These are phyloP conservation scores for Lactarius trivialis DNA, from an alignment of 768 basidiomycete genomes.

Conservation along the genomic window DNA sequence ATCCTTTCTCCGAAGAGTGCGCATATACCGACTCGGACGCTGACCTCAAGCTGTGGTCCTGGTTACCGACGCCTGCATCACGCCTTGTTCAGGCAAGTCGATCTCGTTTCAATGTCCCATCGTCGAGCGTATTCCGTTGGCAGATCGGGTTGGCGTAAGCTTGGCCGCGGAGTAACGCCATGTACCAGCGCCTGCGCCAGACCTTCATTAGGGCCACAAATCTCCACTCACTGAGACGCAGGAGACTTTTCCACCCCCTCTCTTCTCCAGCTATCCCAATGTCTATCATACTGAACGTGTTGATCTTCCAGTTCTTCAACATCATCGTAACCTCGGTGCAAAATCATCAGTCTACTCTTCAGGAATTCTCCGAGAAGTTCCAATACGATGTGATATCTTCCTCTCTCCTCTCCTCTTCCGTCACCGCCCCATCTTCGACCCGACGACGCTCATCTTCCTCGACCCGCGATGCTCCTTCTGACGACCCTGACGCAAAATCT, in stretches of 20 bases:
- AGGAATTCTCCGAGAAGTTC: slow-evolving; percentile 22
- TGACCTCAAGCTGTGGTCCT: slow-evolving; percentile 16
- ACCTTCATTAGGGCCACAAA: background rate
- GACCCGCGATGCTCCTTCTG: background rate
- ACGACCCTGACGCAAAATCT: background rate
- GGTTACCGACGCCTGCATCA: slow-evolving; percentile 8
- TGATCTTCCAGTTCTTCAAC: slow-evolving; percentile 13
- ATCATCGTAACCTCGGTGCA: slow-evolving; percentile 11
- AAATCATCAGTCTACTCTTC: slow-evolving; percentile 6
- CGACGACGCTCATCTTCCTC: slow-evolving; percentile 14
- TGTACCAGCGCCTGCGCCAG: background rate
- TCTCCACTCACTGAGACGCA: background rate
- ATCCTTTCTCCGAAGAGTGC: slow-evolving; percentile 7
- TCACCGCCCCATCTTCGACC: slow-evolving; percentile 8
- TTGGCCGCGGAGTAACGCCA: background rate
- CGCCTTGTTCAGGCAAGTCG: slow-evolving; percentile 6
- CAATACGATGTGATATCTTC: slow-evolving; percentile 25
- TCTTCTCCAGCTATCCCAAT: background rate
- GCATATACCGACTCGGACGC: slow-evolving; percentile 1
- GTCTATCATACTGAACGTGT: slow-evolving; percentile 7
- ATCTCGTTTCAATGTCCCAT: background rate
- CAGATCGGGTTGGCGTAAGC: slow-evolving; percentile 16
- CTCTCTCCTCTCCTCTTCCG: slow-evolving; percentile 22
- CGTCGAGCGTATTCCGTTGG: background rate
- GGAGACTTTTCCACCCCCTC: background rate